Conservation (phyloP, 495 filamentous ascomycete genomes). For the Parathielavia appendiculata region DNA sequence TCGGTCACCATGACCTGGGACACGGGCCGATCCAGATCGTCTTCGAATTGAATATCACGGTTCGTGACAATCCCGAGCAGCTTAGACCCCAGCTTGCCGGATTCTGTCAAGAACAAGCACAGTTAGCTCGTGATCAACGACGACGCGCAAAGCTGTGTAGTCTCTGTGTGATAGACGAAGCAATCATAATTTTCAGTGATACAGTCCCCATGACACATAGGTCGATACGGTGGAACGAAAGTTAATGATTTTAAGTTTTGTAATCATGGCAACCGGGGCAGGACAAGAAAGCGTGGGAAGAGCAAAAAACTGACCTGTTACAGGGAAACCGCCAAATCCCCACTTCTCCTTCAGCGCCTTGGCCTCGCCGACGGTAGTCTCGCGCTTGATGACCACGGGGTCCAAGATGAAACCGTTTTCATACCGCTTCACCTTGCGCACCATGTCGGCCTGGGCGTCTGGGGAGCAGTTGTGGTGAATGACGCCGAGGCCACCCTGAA, state of each 20-base stretch:
- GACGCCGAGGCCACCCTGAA: constrained; percentile 91
- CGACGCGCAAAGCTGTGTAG: constrained; percentile 13
- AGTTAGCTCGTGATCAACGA: constrained; percentile 29
- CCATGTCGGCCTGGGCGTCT: constrained; percentile 96
- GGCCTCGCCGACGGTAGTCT: constrained; percentile 84
- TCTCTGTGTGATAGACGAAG: constrained; percentile 23
- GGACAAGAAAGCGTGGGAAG: constrained; percentile 14
- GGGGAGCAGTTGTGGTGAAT: constrained; percentile 99
- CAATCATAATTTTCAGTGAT: constrained; percentile 39
- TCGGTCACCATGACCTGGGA: constrained; percentile 93
- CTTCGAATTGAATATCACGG: constrained; percentile 93
- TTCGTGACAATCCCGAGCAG: constrained; percentile 96
- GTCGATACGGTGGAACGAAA: constrained; percentile 99
- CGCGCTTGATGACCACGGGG: constrained; percentile 84
- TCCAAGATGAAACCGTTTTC: constrained; percentile 99
- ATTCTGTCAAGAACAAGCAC: constrained; percentile 52
- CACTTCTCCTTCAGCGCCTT: constrained; percentile 93
- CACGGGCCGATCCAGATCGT: constrained; percentile 66
- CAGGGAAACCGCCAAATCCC: constrained; percentile 98
- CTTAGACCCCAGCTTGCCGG: constrained; percentile 87
- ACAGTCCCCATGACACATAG: constrained; percentile 77
- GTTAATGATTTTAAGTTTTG: constrained; percentile 70
- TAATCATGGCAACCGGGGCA: constrained; percentile 58
- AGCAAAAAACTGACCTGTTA: constrained; percentile 75
- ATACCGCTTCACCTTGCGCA: constrained; percentile 96